phyloP scores from a whole-genome alignment of 129 eudicot species.

The Helichrysum umbraculigerum region DNA sequence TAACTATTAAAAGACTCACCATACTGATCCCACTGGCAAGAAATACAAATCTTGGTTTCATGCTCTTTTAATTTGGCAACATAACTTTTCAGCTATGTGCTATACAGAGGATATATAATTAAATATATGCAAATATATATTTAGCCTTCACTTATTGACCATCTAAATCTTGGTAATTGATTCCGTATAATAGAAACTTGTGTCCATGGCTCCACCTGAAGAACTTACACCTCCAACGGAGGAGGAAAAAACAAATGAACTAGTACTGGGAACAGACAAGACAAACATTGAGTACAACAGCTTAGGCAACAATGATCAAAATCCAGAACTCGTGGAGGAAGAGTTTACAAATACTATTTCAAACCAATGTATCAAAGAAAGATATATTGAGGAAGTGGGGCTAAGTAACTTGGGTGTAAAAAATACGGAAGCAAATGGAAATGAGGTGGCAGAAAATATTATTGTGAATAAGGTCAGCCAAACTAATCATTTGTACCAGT shows the following conservation, averaged over 20 bases:
- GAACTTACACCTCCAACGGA: background rate
- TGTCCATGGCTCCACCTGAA: background rate
- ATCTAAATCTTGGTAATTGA: background rate
- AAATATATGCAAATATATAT: background rate
- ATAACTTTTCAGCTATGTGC: too few relatives aligned
- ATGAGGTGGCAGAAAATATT: conserved; percentile 12
- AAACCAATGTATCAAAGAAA: conserved; percentile 12
- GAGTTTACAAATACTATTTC: background rate
- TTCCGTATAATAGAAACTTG: background rate
- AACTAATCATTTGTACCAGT: background rate
- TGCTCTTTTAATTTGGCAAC: background rate
- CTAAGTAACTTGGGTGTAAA: conserved; percentile 14
- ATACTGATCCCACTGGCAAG: too few relatives aligned
- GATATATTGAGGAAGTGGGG: conserved; percentile 18
- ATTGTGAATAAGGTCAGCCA: conserved; percentile 27
- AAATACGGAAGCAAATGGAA: background rate
- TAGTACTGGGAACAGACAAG: background rate
- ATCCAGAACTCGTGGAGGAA: background rate
- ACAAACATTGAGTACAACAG: background rate
- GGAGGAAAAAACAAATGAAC: background rate
- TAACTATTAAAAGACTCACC: too few relatives aligned
- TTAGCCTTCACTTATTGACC: background rate
- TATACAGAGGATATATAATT: too few relatives aligned
- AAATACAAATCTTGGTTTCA: background rate
- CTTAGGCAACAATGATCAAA: background rate